Conservation (phyloP, 2,329 filamentous ascomycete species). For the Boeremia lycopersici region DNA sequence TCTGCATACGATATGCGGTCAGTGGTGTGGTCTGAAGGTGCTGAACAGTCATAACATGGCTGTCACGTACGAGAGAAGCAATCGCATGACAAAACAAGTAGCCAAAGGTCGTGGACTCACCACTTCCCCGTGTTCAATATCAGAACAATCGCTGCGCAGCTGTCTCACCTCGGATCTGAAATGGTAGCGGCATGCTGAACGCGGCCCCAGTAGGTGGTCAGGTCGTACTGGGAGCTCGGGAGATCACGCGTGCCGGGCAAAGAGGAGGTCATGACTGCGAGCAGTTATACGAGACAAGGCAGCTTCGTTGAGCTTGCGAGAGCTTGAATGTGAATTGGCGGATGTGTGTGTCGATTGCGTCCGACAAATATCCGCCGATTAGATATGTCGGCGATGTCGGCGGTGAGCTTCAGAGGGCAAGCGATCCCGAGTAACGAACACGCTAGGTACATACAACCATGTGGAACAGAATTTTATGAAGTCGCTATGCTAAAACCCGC, state of each 20-base stretch:
- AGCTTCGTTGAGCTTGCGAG: conserved; percentile 1
- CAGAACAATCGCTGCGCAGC: conserved; percentile 17
- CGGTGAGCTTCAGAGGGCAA: conserved; percentile 8
- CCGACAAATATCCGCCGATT: neutral
- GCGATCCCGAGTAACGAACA: neutral
- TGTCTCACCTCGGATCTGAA: conserved; percentile 89
- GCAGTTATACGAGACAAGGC: neutral
- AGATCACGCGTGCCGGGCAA: conserved; percentile 75
- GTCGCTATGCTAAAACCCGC: neutral
- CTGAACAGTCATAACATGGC: neutral
- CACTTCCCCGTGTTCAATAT: conserved; percentile 29
- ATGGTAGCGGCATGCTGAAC: conserved; percentile 88
- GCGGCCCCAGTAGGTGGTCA: conserved; percentile 92
- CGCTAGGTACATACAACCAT: neutral
- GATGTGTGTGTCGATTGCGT: neutral
- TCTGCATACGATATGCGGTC: conserved; percentile 56
- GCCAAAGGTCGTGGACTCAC: conserved; percentile 46
- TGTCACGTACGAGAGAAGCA: neutral
- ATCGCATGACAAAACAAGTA: neutral
- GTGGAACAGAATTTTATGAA: neutral
- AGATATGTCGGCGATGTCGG: conserved; percentile 6
- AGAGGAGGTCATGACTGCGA: conserved; percentile 63
- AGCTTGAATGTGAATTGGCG: neutral
- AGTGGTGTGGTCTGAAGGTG: conserved; percentile 13
- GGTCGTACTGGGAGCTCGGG: conserved; percentile 88